These are phyloP conservation scores for Theileria orientalis DNA, from an alignment of 169 alveolate species.

Conservation along the genomic window DNA sequence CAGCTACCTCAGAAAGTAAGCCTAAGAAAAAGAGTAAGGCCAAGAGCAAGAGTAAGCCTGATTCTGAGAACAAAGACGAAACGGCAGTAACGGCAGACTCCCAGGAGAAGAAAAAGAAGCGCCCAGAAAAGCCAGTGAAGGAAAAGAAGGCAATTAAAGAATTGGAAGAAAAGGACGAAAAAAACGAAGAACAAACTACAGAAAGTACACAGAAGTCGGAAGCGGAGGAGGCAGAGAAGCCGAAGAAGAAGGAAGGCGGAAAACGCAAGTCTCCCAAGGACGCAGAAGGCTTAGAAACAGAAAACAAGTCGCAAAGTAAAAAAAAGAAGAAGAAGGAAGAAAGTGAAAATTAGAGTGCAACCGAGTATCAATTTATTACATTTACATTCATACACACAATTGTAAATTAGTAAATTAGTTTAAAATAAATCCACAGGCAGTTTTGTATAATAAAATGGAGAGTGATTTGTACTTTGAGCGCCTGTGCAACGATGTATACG, in stretches of 20 bases:
- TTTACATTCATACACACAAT: conserved; percentile 18
- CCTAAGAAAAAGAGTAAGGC: conserved; percentile 7
- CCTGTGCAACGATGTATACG: conserved; percentile 38
- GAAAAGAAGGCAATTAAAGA: conserved; percentile 50
- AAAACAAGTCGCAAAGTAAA: conserved; percentile 8
- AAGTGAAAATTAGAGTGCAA: conserved; percentile 2
- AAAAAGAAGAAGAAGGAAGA: conserved; percentile 22
- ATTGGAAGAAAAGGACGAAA: conserved; percentile 16
- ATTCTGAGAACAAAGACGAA: conserved; percentile 46
- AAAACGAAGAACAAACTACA: conserved; percentile 15
- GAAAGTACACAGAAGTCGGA: conserved; percentile 24
- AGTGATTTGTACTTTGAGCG: conserved; percentile 9
- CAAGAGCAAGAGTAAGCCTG: conserved; percentile 20
- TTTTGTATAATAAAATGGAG: conserved; percentile 31
- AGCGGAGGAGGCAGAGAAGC: conserved; percentile 51
- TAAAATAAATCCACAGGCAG: background rate
- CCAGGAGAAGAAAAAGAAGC: conserved; percentile 13
- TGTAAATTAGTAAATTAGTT: conserved; percentile 1
- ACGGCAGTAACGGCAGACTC: conserved; percentile 36
- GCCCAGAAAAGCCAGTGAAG: conserved; percentile 20
- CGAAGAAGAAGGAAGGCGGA: conserved; percentile 45
- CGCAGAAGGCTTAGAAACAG: background rate
- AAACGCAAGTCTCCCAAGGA: conserved; percentile 15
- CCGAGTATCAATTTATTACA: conserved; percentile 6
- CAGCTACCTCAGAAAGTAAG: conserved; percentile 14